Evolutionary conservation across 2,329 filamentous ascomycete genomes (phyloP).

Genomic region (Pseudohalonectria lignicola): DNA sequence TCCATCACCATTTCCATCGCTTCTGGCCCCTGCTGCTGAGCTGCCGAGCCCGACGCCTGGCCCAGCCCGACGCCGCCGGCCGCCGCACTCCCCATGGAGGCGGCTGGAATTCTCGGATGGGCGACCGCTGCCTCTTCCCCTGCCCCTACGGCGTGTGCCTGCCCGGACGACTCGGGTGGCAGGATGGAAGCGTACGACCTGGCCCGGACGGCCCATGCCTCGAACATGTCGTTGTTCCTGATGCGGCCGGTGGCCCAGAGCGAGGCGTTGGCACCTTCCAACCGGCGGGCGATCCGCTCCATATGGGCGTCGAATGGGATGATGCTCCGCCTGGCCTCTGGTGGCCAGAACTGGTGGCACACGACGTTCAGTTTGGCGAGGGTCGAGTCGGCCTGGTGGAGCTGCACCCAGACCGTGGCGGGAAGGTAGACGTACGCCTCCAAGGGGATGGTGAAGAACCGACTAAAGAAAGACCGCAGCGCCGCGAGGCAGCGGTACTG

Average conservation of each 20-base stretch:
- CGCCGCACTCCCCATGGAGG: too few species aligned
- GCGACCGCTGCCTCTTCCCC: neutral
- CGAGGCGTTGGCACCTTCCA: conserved; percentile 4
- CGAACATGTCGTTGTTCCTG: conserved; percentile 7
- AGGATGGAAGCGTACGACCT: neutral
- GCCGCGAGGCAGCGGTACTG: conserved; percentile 9
- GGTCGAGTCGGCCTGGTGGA: conserved; percentile 9
- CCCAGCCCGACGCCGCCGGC: too few species aligned
- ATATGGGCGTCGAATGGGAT: conserved; percentile 9
- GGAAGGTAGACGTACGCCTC: conserved; percentile 7
- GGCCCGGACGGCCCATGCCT: conserved; percentile 8
- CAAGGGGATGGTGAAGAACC: conserved; percentile 9
- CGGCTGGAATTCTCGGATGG: too few species aligned
- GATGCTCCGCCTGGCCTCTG: too few species aligned
- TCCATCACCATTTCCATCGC: too few species aligned
- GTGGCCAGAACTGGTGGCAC: too few species aligned
- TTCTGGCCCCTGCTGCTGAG: too few species aligned
- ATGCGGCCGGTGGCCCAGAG: conserved; percentile 8
- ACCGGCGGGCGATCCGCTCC: conserved; percentile 8
- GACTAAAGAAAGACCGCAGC: conserved; percentile 6
- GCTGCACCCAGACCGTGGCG: conserved; percentile 6
- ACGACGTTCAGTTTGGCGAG: conserved; percentile 11
- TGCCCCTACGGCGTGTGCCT: neutral
- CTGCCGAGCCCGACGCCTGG: too few species aligned
- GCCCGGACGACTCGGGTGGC: neutral